Evolutionary conservation across 371 early-diverging fungal species (phyloP).

Genomic region (Mortierella sp.): DNA sequence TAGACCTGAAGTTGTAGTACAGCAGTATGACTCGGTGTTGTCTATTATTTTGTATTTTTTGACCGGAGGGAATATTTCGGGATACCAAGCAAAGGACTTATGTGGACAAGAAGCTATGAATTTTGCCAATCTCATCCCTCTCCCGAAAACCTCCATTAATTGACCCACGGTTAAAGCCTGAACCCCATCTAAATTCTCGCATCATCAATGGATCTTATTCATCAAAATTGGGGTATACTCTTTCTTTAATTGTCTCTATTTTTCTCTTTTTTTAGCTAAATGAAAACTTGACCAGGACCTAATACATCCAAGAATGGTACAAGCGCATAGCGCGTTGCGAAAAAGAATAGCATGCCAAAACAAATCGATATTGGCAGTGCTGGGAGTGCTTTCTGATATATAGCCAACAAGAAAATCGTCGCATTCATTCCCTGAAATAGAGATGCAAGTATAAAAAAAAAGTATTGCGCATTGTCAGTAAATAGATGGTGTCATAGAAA

Average conservation of each 20-base stretch:
- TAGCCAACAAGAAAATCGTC: constrained; percentile 87
- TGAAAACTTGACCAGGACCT: constrained; percentile 44
- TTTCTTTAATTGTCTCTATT: not conserved
- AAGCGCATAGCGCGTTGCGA: constrained; percentile 71
- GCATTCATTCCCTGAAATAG: constrained; percentile 74
- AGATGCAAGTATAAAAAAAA: not conserved
- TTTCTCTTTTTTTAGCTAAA: constrained; percentile 14
- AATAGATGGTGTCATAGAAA: not conserved
- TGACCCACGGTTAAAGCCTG: not conserved
- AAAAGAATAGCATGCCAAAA: constrained; percentile 88
- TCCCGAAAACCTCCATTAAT: constrained; percentile 4
- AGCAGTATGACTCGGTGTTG: too few relatives aligned
- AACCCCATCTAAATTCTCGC: not conserved
- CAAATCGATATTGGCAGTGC: constrained; percentile 91
- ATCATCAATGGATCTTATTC: not conserved
- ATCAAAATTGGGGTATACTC: not conserved
- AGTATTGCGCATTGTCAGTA: not conserved
- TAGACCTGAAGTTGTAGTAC: too few relatives aligned
- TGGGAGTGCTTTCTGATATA: constrained; percentile 86
- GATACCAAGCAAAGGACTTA: not conserved
- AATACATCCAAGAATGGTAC: constrained; percentile 68
- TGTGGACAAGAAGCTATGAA: not conserved
- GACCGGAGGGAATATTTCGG: not conserved
- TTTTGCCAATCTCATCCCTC: not conserved
- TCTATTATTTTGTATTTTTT: too few relatives aligned